These are phyloP conservation scores for Prototheca wickerhamii DNA, from an alignment of 163 green algal species.

Conservation along the genomic window DNA sequence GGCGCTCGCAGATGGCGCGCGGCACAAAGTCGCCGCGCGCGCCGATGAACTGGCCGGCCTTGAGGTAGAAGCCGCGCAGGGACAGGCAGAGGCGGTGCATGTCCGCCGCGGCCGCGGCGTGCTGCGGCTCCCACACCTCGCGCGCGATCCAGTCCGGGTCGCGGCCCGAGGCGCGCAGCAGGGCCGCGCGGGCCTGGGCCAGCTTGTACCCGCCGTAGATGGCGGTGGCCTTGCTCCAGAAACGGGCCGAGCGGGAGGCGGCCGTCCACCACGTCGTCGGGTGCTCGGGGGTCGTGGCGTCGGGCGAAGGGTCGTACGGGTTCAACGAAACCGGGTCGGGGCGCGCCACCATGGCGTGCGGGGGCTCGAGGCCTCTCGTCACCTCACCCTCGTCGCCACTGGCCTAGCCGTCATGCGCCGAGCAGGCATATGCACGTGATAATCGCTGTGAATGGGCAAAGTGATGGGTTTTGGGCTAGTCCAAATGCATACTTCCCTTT, in stretches of 20 bases:
- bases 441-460: no score
- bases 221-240: slow-evolving; percentile 37
- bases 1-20: slow-evolving; percentile 64
- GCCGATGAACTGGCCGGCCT: slow-evolving; percentile 85
- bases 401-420: no score
- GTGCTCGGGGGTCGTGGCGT: not conserved
- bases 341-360: no score
- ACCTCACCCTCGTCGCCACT: no score
- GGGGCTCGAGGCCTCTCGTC: no score
- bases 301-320: not conserved
- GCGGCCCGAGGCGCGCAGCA: slow-evolving; percentile 20
- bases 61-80: slow-evolving; percentile 83
- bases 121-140: slow-evolving; percentile 59
- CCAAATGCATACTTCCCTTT: no score
- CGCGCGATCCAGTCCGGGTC: slow-evolving; percentile 30
- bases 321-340: not conserved
- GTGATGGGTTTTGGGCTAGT: no score
- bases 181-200: slow-evolving; percentile 25
- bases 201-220: slow-evolving; percentile 55
- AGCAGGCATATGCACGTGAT: no score
- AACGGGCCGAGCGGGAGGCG: slow-evolving; percentile 31
- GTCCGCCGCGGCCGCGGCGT: slow-evolving; percentile 55
- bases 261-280: not conserved
- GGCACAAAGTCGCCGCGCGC: slow-evolving; percentile 81
- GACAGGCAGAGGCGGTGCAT: slow-evolving; percentile 76